Base-by-base conservation (phyloP, 2,329 filamentous ascomycete species). In the Colletotrichum euphorbiae region DNA sequence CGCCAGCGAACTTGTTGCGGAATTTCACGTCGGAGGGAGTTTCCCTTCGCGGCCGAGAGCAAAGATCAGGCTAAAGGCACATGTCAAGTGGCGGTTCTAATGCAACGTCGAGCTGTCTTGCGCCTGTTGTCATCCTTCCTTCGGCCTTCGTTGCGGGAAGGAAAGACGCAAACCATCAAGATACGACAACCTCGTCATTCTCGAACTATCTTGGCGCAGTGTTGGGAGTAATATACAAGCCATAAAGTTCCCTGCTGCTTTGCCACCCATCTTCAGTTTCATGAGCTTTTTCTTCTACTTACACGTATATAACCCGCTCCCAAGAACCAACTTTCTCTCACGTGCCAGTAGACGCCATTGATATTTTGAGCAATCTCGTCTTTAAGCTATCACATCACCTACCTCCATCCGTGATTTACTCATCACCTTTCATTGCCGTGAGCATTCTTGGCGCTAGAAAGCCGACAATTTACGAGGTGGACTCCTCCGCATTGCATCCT, bases 31-130 rank as follows among this genome's bases (percentile, higher is more conserved):
- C 51, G 38, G 64, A 67, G 42, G 38, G 40, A 38, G 11, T 40
- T 61, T 19, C n/a, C 31, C 17, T 42, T 59, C 58, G 56, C 19
- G 58, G 51, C 59, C 52, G 59, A 67, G 59, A 67, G 36, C 48
- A n/a, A 24, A 8, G 3, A 63, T 21, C 31, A 51, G 33, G 17
- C 55, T 24, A 40, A 2, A 56, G 15, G 48, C 66, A 69, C 54
- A 69, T 66, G 66, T 43, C 33, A 21, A 55, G 46, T 60, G 12
- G 48, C 33, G 38, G 42, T 38, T 36, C 36, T 21, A 33, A 48
- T 59, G 60, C 65, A 48, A 12, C 38, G 19, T 36, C n/a, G 40
- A 54, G 60, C 31, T 65, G 12, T 52, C 11, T 36, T 6, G n/a
- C 31, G 15, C 40, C 38, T 21, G n/a, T 31, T n/a, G 19, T 6